Conservation (phyloP, 129 eudicot genomes). For the Kitagawia praeruptora region DNA sequence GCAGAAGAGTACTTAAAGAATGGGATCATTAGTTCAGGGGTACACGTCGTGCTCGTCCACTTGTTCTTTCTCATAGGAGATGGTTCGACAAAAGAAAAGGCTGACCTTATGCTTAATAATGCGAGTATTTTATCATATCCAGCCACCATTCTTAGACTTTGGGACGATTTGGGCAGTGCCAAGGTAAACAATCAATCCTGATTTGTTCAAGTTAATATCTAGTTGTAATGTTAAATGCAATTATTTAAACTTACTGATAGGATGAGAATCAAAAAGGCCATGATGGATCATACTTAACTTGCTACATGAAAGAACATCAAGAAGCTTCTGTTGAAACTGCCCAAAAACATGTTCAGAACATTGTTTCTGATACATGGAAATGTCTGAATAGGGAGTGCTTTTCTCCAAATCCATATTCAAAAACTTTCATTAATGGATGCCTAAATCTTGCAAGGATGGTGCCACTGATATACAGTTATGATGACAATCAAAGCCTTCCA, state of each 20-base stretch:
- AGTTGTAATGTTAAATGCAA: neutral
- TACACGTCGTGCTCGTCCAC: constrained; percentile 1
- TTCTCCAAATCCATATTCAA: neutral
- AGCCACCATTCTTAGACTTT: neutral
- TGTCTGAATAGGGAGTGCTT: constrained; percentile 1
- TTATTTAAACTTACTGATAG: neutral
- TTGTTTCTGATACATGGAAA: neutral
- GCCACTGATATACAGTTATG: neutral
- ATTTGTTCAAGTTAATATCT: neutral
- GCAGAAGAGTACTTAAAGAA: constrained; percentile 3
- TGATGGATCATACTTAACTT: neutral
- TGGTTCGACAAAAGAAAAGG: neutral
- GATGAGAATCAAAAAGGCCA: neutral
- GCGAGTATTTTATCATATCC: neutral
- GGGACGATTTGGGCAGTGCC: constrained; percentile 9
- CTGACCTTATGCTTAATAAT: neutral
- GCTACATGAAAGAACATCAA: constrained; percentile 8
- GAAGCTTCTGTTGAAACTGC: neutral
- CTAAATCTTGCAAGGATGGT: constrained; percentile 5
- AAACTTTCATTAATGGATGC: neutral
- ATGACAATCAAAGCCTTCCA: neutral
- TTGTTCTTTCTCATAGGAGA: constrained; percentile 6
- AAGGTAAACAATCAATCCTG: constrained; percentile 4
- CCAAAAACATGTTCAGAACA: neutral
- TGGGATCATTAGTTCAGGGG: constrained; percentile 8